Evolutionary conservation across 257 asterid genomes (phyloP).

Genomic region (Petunia secreta): DNA sequence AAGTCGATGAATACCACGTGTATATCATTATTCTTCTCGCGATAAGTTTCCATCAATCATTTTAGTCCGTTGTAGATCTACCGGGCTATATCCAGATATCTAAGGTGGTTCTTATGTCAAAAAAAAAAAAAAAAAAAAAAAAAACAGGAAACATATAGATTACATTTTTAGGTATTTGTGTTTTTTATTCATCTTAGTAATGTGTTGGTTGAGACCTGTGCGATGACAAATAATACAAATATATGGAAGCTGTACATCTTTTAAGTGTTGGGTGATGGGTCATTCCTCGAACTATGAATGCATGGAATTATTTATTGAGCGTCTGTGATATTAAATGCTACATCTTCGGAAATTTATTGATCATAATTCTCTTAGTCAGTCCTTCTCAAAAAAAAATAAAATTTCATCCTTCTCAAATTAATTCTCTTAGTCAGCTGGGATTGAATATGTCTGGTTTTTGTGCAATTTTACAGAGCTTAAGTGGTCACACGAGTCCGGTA

Average conservation of each 20-base stretch:
- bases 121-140: no score
- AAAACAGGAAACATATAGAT: neutral
- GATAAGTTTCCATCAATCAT: no score
- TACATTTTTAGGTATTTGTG: neutral
- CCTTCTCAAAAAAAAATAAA: no score
- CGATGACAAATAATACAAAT: neutral
- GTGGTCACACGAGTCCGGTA: slow-evolving; percentile 91
- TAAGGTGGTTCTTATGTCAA: no score
- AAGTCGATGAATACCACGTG: no score
- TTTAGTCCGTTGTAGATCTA: no score
- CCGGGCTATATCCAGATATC: no score
- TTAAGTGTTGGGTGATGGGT: neutral
- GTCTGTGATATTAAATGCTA: neutral
- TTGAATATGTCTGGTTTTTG: neutral
- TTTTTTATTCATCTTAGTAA: neutral
- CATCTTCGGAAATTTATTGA: neutral
- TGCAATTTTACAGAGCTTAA: slow-evolving; percentile 66
- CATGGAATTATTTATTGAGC: slow-evolving; percentile 8
- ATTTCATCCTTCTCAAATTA: no score
- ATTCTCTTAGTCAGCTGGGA: slow-evolving; percentile 3
- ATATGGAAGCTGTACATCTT: neutral
- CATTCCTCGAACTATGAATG: slow-evolving; percentile 17
- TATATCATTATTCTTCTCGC: no score
- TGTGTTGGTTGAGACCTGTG: slow-evolving; percentile 9
- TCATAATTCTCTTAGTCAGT: neutral